A percentile compares a stretch with the other conserved stretches of the same genome.
phyloP scores from a whole-genome alignment of 805 yeast genomes.

The Saccharomycopsis guyanensis region DNA sequence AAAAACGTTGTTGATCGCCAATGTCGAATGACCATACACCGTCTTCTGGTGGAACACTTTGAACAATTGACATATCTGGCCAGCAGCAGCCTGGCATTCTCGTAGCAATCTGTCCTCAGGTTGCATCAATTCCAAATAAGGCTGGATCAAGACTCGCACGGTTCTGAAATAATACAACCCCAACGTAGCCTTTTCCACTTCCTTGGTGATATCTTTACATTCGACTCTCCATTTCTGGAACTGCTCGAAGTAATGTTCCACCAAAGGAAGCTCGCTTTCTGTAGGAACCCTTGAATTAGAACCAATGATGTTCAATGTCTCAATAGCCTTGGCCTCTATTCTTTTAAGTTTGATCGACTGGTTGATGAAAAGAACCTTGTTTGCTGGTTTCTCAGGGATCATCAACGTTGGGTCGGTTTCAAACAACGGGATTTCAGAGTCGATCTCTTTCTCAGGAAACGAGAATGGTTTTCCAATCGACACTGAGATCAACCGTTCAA shows the following conservation, averaged over 20 bases:
- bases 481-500: conserved; percentile 54
- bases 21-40: conserved; percentile 54
- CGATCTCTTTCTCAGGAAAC: conserved; percentile 44
- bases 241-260: conserved; percentile 44
- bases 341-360: conserved; percentile 50
- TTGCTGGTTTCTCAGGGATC: conserved; percentile 20
- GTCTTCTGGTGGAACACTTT: conserved; percentile 58
- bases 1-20: conserved; percentile 60
- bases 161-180: conserved; percentile 53
- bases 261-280: conserved; percentile 38
- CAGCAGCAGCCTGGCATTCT: conserved; percentile 68
- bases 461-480: conserved; percentile 54
- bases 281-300: conserved; percentile 21
- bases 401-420: conserved; percentile 36
- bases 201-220: conserved; percentile 39
- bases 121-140: conserved; percentile 52
- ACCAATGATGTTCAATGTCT: conserved; percentile 36
- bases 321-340: conserved; percentile 53
- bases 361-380: conserved; percentile 40
- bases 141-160: conserved; percentile 53
- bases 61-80: conserved; percentile 58
- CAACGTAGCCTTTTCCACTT: conserved; percentile 52
- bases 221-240: conserved; percentile 51
- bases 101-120: conserved; percentile 53
- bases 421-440: conserved; percentile 41